Percentiles rank a stretch among this genome's conserved stretches.
phyloP scores from a whole-genome alignment of 179 eudicot species.

The Sideroxylon spinosum region DNA sequence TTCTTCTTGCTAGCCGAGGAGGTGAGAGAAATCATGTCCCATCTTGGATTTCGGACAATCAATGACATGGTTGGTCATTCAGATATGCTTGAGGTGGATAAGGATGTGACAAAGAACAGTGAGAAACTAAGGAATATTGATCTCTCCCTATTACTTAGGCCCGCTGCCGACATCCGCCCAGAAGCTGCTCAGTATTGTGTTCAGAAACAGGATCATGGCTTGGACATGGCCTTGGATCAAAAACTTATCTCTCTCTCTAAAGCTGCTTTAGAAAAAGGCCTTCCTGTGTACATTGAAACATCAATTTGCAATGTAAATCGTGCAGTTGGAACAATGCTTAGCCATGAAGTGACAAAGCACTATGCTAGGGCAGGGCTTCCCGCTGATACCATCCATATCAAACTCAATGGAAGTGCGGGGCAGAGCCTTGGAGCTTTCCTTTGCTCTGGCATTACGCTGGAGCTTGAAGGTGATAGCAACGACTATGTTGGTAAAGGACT shows the following conservation, averaged over 20 bases:
- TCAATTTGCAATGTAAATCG: slow-evolving; percentile 80
- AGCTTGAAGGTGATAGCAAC: slow-evolving; percentile 98
- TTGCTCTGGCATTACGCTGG: slow-evolving; percentile 82
- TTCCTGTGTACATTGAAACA: slow-evolving; percentile 83
- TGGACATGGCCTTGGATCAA: slow-evolving; percentile 88
- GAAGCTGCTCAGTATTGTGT: slow-evolving; percentile 89
- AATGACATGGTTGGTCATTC: slow-evolving; percentile 95
- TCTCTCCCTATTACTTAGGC: slow-evolving; percentile 83
- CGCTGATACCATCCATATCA: slow-evolving; percentile 78
- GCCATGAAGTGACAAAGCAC: slow-evolving; percentile 92
- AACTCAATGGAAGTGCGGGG: slow-evolving; percentile 92
- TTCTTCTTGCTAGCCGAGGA: slow-evolving; percentile 99
- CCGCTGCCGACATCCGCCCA: slow-evolving; percentile 88
- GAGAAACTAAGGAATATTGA: slow-evolving; percentile 93
- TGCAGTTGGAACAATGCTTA: slow-evolving; percentile 97
- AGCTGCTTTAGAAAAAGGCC: slow-evolving; percentile 69
- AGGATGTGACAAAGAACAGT: slow-evolving; percentile 51
- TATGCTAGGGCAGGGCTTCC: slow-evolving; percentile 72
- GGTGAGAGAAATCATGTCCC: slow-evolving; percentile 92
- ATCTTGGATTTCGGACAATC: slow-evolving; percentile 73
- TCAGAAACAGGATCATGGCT: slow-evolving; percentile 92
- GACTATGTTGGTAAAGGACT: slow-evolving; percentile 98
- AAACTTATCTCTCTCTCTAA: slow-evolving; percentile 53
- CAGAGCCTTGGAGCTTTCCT: slow-evolving; percentile 98
- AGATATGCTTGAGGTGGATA: slow-evolving; percentile 93